Evolutionary conservation across 768 basidiomycete species (phyloP), one percentile per base, ranked within the genome.

Genomic region (Tricholoma saponaceum): DNA sequence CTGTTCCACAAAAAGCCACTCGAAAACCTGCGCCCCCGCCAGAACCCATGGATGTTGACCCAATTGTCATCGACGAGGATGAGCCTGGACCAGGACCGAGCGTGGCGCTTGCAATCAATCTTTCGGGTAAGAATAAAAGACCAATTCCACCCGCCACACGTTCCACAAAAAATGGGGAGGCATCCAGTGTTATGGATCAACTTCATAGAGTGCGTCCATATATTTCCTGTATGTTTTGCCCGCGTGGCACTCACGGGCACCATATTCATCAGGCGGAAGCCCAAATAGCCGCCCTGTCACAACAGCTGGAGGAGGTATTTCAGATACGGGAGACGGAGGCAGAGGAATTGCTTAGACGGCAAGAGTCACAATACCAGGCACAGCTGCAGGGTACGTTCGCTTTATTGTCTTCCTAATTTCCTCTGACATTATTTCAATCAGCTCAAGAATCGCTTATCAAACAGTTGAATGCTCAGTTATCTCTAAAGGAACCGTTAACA

Each of bases 261-360:
- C 51, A 30, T 20, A 7, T 23, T 20, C 23, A 12, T 14, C 22
- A 83, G 81, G 67, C 74, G 13, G 68, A 79, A 55, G 62, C 64
- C n/a, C 79, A 80, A 51, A 76, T 80, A 22, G 72, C 78, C 28
- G 68, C 74, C 23, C 66, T 90, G 1, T 74, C 76, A 33, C 69
- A 73, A 16, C 84, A 87, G 56, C 60, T 91, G 16, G 81, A 90
- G 41, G 83, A 89, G 58, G 67, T 83, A 6, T 76, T 82, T 53
- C 74, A 77, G 32, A 70, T 85, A 39, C 81, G 87, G 46, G 69
- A 76, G 39, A 88, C 89, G 5, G 90, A 91, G 58, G 72, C 87
- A 26, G 89, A 92, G 63, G 72, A 78, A 56, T 66, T 79, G 13
- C 65, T 85, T 51, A 73, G 76, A 56, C 74, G 81, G 13, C 73